Conservation (phyloP, 2,329 filamentous ascomycete genomes). For the Zasmidium citrigriseum region DNA sequence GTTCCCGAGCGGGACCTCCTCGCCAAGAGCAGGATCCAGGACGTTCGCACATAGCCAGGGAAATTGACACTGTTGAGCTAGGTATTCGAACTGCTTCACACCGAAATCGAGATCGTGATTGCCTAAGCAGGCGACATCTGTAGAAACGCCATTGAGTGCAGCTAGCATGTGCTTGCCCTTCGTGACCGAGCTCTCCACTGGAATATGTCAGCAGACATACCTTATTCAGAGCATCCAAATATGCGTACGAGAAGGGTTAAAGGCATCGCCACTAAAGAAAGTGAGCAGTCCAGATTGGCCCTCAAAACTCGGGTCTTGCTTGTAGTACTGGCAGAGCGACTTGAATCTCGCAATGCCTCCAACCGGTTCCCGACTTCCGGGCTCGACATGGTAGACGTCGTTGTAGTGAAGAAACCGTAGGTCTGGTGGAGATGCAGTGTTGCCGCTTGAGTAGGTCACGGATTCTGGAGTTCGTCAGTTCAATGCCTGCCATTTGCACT, state of each 20-base stretch:
- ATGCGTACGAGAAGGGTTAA: no score
- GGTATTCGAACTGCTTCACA: slow-evolving; percentile 73
- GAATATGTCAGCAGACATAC: no score
- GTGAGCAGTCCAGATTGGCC: slow-evolving; percentile 69
- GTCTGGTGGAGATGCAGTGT: slow-evolving; percentile 55
- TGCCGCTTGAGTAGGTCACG: slow-evolving; percentile 23
- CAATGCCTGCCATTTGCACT: no score
- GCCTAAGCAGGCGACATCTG: slow-evolving; percentile 80
- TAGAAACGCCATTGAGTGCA: slow-evolving; percentile 74
- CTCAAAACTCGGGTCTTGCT: slow-evolving; percentile 55
- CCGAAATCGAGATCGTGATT: slow-evolving; percentile 96
- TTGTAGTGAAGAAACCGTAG: slow-evolving; percentile 88
- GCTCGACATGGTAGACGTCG: slow-evolving; percentile 88
- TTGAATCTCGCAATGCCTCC: slow-evolving; percentile 83
- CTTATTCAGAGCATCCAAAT: no score
- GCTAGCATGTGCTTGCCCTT: slow-evolving; percentile 91
- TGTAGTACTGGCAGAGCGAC: slow-evolving; percentile 72
- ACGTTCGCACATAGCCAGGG: slow-evolving; percentile 91
- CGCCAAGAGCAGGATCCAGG: slow-evolving; percentile 77
- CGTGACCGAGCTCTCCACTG: slow-evolving; percentile 85
- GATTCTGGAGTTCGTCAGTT: slow-evolving; percentile 20
- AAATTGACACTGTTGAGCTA: slow-evolving; percentile 75
- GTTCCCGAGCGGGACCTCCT: slow-evolving; percentile 72
- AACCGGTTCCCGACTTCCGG: slow-evolving; percentile 74
- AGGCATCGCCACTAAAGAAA: slow-evolving; percentile 89